phyloP scores from a whole-genome alignment of 495 filamentous ascomycete genomes.

The Trichoderma gamsii region DNA sequence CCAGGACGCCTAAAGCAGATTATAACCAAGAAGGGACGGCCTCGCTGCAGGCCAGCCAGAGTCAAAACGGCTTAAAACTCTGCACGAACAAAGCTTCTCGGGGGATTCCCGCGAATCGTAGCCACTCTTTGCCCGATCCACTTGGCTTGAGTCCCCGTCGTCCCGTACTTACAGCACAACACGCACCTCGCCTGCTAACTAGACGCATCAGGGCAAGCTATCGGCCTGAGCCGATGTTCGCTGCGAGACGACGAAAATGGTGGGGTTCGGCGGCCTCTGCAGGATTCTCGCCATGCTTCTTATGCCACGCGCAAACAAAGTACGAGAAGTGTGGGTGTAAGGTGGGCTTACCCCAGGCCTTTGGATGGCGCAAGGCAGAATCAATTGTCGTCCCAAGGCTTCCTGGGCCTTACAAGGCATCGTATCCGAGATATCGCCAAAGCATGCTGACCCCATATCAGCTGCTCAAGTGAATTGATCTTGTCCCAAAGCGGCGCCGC shows the following conservation, averaged over 20 bases:
- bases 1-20: too few relatives aligned
- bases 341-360: not conserved
- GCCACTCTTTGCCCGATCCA: not conserved
- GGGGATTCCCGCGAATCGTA: not conserved
- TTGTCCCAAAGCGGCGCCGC: not conserved
- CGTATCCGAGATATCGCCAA: too few relatives aligned
- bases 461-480: not conserved
- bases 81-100: not conserved
- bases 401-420: too few relatives aligned
- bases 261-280: constrained; percentile 1
- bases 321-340: not conserved
- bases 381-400: too few relatives aligned
- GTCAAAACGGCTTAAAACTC: not conserved
- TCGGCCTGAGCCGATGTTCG: too few relatives aligned
- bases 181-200: not conserved
- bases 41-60: not conserved
- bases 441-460: too few relatives aligned
- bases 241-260: not conserved
- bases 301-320: not conserved
- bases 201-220: not conserved
- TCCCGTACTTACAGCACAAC: not conserved
- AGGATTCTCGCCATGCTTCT: not conserved
- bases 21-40: not conserved
- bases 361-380: too few relatives aligned
- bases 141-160: not conserved